Conservation (phyloP, 352 stramenopile species). For the Globisporangium nagaii region DNA sequence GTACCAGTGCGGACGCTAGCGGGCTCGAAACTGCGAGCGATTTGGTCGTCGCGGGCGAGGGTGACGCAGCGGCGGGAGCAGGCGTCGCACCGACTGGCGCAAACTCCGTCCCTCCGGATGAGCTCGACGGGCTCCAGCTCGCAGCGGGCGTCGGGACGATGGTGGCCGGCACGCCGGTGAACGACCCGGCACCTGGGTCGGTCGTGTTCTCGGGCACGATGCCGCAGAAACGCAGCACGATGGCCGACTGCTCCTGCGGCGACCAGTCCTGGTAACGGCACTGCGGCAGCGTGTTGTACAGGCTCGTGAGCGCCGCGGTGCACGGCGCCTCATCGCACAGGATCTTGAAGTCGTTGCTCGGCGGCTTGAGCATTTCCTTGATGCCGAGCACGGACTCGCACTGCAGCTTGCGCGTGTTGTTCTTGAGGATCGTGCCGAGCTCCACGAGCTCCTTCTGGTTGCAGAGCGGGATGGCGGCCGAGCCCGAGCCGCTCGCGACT, state of each 20-base stretch:
- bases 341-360: slow-evolving; percentile 19
- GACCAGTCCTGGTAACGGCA: slow-evolving; percentile 54
- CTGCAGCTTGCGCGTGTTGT: slow-evolving; percentile 44
- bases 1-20: slow-evolving; percentile 17
- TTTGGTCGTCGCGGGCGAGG: slow-evolving; percentile 12
- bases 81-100: slow-evolving; percentile 31
- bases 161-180: slow-evolving; percentile 4
- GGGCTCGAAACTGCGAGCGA: slow-evolving; percentile 7
- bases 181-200: slow-evolving; percentile 4
- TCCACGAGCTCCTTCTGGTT: slow-evolving; percentile 34
- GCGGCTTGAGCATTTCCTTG: slow-evolving; percentile 39
- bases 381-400: slow-evolving; percentile 44
- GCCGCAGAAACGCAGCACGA: slow-evolving; percentile 44
- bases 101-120: slow-evolving; percentile 22
- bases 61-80: slow-evolving; percentile 18
- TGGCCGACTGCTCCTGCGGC: slow-evolving; percentile 31
- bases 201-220: slow-evolving; percentile 34
- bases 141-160: slow-evolving; percentile 3
- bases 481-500: slow-evolving; percentile 22
- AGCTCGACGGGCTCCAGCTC: slow-evolving; percentile 18
- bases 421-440: slow-evolving; percentile 26
- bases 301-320: slow-evolving; percentile 38
- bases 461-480: slow-evolving; percentile 40
- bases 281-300: slow-evolving; percentile 56
- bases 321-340: slow-evolving; percentile 47